Evolutionary conservation across 2,329 filamentous ascomycete species (phyloP), one percentile per base, ranked within the genome.

Genomic region (Colletotrichum sp.): DNA sequence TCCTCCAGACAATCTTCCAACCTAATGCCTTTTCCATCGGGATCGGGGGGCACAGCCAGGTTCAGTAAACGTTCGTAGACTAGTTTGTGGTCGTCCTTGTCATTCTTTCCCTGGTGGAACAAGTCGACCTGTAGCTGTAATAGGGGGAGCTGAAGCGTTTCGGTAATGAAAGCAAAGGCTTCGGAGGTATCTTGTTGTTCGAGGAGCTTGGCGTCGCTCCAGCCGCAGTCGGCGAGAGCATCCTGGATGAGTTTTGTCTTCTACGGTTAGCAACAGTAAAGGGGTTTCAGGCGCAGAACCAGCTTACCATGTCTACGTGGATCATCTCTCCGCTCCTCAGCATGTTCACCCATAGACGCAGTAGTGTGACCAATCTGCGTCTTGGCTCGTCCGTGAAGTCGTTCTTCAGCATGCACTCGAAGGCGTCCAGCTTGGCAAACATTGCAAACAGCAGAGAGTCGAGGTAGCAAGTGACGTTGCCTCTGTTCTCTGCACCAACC

Each of bases 171-270:
- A 0, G 93, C 95, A 82, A 98, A 98, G 1, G 96, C 96, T 84
- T 99, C 97, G 0, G 97, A 98, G 0, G 95, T 95, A 84, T 99
- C 97, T 85, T 99, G 97, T 82, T 98, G 97, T 79, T 93, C 91
- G n/a, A 95, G 82, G 73, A 91, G 85, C 27, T 91, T 90, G 63
- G 96, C 96, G 74, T 98, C 96, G 79, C 90, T 87, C 97, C 97
- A 98, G 6, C 96, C 97, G 82, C 96, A 98, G 69, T 93, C 93
- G 22, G 94, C 93, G 52, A 98, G 85, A 12, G 95, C 90, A 55
- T 96, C 92, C 84, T 98, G 96, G 16, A 99, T 90, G 78, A 95
- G 89, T 83, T 94, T 91, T 9, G 95, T 98, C 94, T 96, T 80
- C 32, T 9, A 28, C 25, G 32, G 77, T 86, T 76, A 86, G 84